Base-by-base conservation (phyloP, 139 green algal species). In the Dunaliella sp. region DNA sequence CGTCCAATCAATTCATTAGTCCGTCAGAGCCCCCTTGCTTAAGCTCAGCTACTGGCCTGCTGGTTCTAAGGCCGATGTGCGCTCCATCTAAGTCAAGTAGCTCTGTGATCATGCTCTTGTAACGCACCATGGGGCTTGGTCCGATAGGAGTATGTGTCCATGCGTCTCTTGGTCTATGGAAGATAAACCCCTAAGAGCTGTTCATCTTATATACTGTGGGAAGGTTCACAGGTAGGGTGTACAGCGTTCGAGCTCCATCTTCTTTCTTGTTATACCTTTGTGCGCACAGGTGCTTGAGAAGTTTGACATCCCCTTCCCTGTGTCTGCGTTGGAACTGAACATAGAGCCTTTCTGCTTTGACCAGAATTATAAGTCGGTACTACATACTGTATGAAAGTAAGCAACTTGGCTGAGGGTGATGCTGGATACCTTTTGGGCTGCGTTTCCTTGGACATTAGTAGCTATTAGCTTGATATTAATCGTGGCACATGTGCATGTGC, bases 291-390 rank as follows among this genome's bases (percentile, higher is more conserved):
- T 97, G 65, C 89, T 98, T 26, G 86, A 83, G 0, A 87, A 90
- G 28, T 99, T 99, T 88, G 97, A 98, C 88, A 96, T 99, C 78
- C 83, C 90, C 28, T 94, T 96, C 86, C 93, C 97, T 0, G 97
- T 98, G 36, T 96, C 94, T 2, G 97, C 97, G 0, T 86, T 99
- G 77, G 97, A 99, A 91, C 79, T 99, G 2, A 94, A 98, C 58
- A 79, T 99, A 0, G 96, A 99, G 91, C 94, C 95, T 34, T 98
- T 98, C 86, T 94, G 91, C 87, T 98, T 97, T 81, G 94, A 98
- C 88, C 48, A 65, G 16, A 65, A 65, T 16, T 65, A 65, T 16
- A 65, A 65, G 48, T 65, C 48, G 7, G 7, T 65, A 16, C 16
- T 65, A 16, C 48, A 65, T 65, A 65, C 7, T 26, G 16, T 65